phyloP scores from a whole-genome alignment of 2,329 filamentous ascomycete genomes.

The Colletotrichum agaves region DNA sequence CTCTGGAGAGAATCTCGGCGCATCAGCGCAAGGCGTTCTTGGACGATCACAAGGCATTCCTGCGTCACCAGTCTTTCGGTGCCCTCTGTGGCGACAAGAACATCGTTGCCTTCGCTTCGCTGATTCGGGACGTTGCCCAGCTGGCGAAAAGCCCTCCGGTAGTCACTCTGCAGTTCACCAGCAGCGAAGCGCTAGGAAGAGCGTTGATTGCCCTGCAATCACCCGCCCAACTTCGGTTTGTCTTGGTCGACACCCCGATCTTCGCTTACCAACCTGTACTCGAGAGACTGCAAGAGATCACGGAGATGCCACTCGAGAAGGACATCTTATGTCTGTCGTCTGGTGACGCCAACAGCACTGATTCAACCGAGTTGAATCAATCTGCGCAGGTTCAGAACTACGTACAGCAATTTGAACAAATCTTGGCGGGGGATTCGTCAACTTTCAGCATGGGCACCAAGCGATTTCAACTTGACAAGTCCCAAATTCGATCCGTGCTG shows the following conservation, averaged over 20 bases:
- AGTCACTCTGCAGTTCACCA: slow-evolving; percentile 62
- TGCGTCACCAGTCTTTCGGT: slow-evolving; percentile 71
- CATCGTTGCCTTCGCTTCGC: slow-evolving; percentile 68
- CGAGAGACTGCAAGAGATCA: slow-evolving; percentile 65
- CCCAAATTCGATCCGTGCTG: slow-evolving; percentile 68
- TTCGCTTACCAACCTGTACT: slow-evolving; percentile 78
- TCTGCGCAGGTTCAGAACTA: background rate
- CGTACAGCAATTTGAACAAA: background rate
- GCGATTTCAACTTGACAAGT: slow-evolving; percentile 44
- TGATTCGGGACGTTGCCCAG: slow-evolving; percentile 62
- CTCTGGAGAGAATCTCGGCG: slow-evolving; percentile 45
- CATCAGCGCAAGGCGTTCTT: slow-evolving; percentile 57
- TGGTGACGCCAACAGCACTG: background rate
- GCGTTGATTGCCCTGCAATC: slow-evolving; percentile 57
- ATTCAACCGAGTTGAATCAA: background rate
- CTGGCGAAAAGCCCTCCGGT: slow-evolving; percentile 57
- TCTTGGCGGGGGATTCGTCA: background rate
- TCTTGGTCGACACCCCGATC: slow-evolving; percentile 71
- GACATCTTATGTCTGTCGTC: slow-evolving; percentile 55
- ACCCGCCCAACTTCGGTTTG: slow-evolving; percentile 53
- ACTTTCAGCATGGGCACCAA: slow-evolving; percentile 3
- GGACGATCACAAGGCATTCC: slow-evolving; percentile 56
- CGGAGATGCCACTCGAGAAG: slow-evolving; percentile 64
- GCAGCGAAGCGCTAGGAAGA: slow-evolving; percentile 56
- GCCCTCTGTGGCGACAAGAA: slow-evolving; percentile 64